Base-by-base conservation (phyloP, 2,329 filamentous ascomycete species). In the Calonectria hawksworthii region DNA sequence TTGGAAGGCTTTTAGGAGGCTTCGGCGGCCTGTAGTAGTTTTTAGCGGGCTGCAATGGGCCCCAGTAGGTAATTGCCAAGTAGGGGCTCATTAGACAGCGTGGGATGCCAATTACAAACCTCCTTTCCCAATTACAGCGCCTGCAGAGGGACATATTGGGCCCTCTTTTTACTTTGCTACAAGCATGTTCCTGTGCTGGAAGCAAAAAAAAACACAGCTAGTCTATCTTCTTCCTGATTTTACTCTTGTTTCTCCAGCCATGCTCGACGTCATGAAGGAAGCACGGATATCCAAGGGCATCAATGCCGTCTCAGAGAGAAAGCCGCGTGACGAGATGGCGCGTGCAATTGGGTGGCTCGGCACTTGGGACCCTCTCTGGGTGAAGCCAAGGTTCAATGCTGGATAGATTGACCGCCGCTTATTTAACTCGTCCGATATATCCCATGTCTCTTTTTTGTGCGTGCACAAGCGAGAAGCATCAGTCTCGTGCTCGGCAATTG, bases 301-400 rank as follows among this genome's bases (percentile, higher is more conserved):
- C 56, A 63, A 63, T 63, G 56, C 34, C 14, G 56, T 63, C 34
- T 41, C 56, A 63, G 34, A 18, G 26, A 61, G 56, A 63, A 41
- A 28, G n/a, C 52, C 23, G 34, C 11, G 56, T 41, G 36, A 28
- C 34, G 56, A n/a, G n/a, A 38, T 41, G n/a, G 56, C 34, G n/a
- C 56, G n/a, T 41, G 56, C 32, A n/a, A 61, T 61, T 61, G 56
- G 56, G 18, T 28, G 34, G 34, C 34, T 8, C 56, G 56, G 36
- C 23, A 61, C 32, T 61, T 59, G 16, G 18, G 21, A 18, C 8
- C 9, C 21, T 11, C 21, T 13, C 41, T 23, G 21, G 44, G 44
- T n/a, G 41, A 47, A 8, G 41, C 44, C 8, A 34, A 59, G 21
- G 10, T 34, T 36, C 26, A n/a, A 54, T 54, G 51, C 52, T 56